Evolutionary conservation across 208 protist species (phyloP), one percentile per base, ranked within the genome.

Genomic region (Zelonia costaricensis): DNA sequence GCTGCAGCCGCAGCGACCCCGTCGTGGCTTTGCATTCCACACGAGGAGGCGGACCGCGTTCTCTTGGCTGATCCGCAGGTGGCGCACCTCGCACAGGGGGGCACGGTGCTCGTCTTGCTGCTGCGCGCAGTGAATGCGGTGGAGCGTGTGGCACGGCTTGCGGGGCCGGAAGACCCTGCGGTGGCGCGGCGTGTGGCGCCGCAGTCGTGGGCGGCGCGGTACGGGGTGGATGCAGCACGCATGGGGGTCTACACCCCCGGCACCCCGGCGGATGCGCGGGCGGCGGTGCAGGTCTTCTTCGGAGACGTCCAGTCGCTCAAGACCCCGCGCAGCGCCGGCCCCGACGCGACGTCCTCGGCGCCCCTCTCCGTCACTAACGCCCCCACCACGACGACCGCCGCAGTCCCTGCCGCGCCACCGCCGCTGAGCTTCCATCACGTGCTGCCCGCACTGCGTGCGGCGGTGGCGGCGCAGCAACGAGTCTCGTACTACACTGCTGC

Each of bases 241-340:
- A 94, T 91, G 53, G 84, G 74, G 22, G 79, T 94, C 20, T 78
- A 88, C 69, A 82, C 84, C 12, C 66, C 84, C 3, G 46, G 64
- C 10, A 91, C 56, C 25, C 36, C 76, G 18, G 51, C 70, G n/a
- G 84, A 91, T 45, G 88, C 82, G 2, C 58, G 60, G 35, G 42
- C 67, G 6, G 83, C 71, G 36, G 74, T 86, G 38, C 48, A 59
- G 10, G 51, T 56, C 33, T 72, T 88, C 12, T 94, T 94, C 80
- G 82, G 86, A 8, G 80, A 84, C 40, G 38, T 53, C 58, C 25
- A 63, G 18, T 33, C 56, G 13, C 13, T 33, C 7, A 23, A 40
- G n/a, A 39, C 23, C 16, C 40, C 20, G 16, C 18, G 16, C 42
- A 53, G 13, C 8, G 5, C 42, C 25, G 40, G 20, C 6, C 9